phyloP scores from a whole-genome alignment of 2,329 filamentous ascomycete genomes.

The Biscogniauxia sp. region DNA sequence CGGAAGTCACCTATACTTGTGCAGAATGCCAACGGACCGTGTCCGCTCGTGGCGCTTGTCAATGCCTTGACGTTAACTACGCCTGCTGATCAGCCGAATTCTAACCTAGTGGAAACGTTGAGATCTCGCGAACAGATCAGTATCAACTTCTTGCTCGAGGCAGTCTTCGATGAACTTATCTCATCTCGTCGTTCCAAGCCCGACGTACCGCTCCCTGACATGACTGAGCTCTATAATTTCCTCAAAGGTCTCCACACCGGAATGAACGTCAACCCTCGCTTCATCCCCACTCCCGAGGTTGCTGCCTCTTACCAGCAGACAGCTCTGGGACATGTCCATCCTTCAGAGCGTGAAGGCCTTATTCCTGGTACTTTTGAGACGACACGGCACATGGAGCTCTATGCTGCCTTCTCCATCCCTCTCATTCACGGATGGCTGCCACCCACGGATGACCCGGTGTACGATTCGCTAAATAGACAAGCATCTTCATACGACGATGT shows the following conservation, averaged over 20 bases:
- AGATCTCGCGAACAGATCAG: conserved; percentile 83
- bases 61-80: conserved; percentile 89
- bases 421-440: conserved; percentile 94
- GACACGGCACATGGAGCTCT: conserved; percentile 85
- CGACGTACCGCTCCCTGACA: conserved; percentile 72
- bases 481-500: conserved; percentile 89
- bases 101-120: conserved; percentile 75
- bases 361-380: conserved; percentile 77
- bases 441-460: conserved; percentile 61
- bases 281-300: conserved; percentile 59
- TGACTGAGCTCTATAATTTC: conserved; percentile 84
- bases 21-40: conserved; percentile 93
- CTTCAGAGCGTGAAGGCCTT: conserved; percentile 45
- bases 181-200: conserved; percentile 65
- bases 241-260: conserved; percentile 87
- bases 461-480: conserved; percentile 67
- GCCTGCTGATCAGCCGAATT: conserved; percentile 57
- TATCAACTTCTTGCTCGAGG: conserved; percentile 79
- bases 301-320: conserved; percentile 48
- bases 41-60: conserved; percentile 86
- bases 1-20: conserved; percentile 83
- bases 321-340: conserved; percentile 52
- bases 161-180: conserved; percentile 90
- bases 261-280: conserved; percentile 96
- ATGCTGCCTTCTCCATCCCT: conserved; percentile 83